Evolutionary conservation across 805 yeast genomes (phyloP).

Genomic region (Nakazawaea ishiwadae): DNA sequence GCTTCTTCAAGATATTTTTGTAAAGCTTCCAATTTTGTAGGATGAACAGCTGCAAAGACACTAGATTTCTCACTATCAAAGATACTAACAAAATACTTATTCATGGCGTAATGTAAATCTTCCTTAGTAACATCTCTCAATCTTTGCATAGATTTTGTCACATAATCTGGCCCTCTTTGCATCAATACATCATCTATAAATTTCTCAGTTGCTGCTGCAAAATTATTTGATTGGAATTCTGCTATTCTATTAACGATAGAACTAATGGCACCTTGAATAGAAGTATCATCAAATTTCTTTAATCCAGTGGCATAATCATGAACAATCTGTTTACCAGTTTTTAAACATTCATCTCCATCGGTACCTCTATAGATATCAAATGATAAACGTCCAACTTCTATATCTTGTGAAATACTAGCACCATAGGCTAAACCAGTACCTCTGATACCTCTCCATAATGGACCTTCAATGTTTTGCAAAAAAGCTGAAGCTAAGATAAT

Average conservation of each 20-base stretch:
- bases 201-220: conserved; percentile 61
- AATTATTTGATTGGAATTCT: conserved; percentile 56
- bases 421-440: conserved; percentile 96
- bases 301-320: conserved; percentile 53
- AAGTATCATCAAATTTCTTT: conserved; percentile 47
- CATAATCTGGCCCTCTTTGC: conserved; percentile 67
- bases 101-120: conserved; percentile 46
- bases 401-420: conserved; percentile 52
- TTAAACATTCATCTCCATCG: conserved; percentile 61
- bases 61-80: conserved; percentile 54
- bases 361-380: conserved; percentile 79
- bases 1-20: conserved; percentile 38
- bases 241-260: conserved; percentile 72
- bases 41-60: conserved; percentile 71
- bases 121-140: conserved; percentile 49
- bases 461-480: conserved; percentile 88
- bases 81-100: conserved; percentile 58
- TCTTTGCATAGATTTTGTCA: conserved; percentile 43
- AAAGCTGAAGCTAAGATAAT: conserved; percentile 71
- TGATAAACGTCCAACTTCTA: conserved; percentile 63
- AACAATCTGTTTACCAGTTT: conserved; percentile 62
- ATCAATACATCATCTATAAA: conserved; percentile 62
- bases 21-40: conserved; percentile 49
- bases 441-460: conserved; percentile 93
- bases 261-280: conserved; percentile 71